Evolutionary conservation across 2,329 filamentous ascomycete species (phyloP).

Genomic region (Trichoderma atroviride): DNA sequence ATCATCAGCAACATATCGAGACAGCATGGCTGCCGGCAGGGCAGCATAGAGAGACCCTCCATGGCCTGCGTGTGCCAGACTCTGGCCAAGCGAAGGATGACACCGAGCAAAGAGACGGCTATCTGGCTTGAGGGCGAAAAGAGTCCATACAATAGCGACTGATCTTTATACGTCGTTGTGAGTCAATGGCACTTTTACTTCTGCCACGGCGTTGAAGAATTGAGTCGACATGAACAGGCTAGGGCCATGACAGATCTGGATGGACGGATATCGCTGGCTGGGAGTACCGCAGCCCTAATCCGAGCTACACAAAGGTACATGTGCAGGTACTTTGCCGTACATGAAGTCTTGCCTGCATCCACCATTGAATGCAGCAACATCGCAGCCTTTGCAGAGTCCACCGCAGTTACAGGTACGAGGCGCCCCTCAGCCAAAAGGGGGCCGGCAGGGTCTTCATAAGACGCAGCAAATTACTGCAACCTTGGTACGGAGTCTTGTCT

Average conservation of each 20-base stretch:
- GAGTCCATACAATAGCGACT: background rate
- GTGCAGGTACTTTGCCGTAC: background rate
- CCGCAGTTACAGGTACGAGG: background rate
- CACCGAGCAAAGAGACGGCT: background rate
- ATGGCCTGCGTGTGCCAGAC: slow-evolving; percentile 20
- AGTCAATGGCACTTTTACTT: slow-evolving; percentile 16
- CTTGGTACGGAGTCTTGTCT: slow-evolving; percentile 1
- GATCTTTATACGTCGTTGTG: slow-evolving; percentile 15
- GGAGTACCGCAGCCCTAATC: background rate
- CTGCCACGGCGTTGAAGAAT: background rate
- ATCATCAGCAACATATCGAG: background rate
- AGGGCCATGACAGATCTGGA: background rate
- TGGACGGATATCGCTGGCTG: background rate
- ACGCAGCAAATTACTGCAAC: background rate
- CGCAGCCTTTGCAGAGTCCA: background rate
- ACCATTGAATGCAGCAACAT: background rate
- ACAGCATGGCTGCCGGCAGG: background rate
- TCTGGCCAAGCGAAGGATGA: background rate
- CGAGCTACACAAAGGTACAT: background rate
- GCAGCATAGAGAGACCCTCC: background rate
- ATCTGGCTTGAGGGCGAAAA: background rate
- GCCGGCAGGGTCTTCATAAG: background rate
- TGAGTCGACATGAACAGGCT: background rate
- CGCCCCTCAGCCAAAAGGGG: background rate
- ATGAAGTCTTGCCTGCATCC: background rate